A percentile compares a stretch with the other conserved stretches of the same genome.
phyloP scores from a whole-genome alignment of 129 eudicot species.

The Logfia minima region DNA sequence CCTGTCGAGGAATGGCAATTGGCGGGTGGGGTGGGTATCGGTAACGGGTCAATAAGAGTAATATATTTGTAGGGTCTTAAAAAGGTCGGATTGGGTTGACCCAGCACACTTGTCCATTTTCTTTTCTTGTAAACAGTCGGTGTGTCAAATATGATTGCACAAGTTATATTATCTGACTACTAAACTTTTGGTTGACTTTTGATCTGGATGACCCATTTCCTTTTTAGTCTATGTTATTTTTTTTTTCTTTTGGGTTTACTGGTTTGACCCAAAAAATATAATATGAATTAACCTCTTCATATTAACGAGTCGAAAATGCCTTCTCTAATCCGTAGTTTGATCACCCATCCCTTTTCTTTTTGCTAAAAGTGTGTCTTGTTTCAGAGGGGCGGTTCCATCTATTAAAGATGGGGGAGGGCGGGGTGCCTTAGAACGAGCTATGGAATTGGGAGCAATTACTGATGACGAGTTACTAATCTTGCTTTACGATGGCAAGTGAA shows the following conservation, averaged over 20 bases:
- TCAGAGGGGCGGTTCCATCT: constrained; percentile 79
- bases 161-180: background rate
- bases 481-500: constrained; percentile 64
- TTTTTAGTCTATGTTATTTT: background rate
- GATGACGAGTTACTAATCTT: constrained; percentile 86
- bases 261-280: background rate
- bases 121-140: background rate
- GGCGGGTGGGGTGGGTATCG: background rate
- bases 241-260: no score
- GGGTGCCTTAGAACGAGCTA: constrained; percentile 87
- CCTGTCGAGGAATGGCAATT: background rate
- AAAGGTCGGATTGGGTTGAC: background rate
- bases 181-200: background rate
- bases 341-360: background rate
- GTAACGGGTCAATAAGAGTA: background rate
- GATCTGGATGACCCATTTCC: background rate
- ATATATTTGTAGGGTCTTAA: background rate
- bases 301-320: background rate
- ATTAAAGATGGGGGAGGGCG: constrained; percentile 79
- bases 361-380: constrained; percentile 7
- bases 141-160: background rate
- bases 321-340: background rate
- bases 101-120: background rate
- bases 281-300: background rate
- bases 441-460: constrained; percentile 95